Evolutionary conservation across 2,329 filamentous ascomycete species (phyloP).

Genomic region (Nectriaceae sp.): DNA sequence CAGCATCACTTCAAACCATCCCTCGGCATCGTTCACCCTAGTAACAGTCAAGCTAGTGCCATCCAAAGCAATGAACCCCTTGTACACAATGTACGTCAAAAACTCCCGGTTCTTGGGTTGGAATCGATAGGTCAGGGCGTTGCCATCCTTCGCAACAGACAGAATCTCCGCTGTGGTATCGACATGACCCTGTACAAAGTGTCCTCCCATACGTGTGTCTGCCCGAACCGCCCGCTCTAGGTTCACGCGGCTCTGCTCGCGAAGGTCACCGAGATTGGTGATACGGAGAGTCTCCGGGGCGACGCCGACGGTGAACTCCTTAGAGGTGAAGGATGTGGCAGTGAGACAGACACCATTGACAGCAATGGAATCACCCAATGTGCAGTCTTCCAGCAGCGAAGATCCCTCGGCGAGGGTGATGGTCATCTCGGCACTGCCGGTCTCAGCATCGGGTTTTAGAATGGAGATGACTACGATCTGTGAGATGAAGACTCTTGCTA

Average conservation of each 20-base stretch:
- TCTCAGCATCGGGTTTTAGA: slow-evolving; percentile 77
- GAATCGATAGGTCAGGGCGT: slow-evolving; percentile 86
- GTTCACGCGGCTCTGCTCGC: slow-evolving; percentile 72
- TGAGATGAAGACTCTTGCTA: slow-evolving; percentile 11
- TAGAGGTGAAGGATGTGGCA: slow-evolving; percentile 60
- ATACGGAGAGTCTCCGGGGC: slow-evolving; percentile 94
- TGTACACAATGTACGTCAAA: slow-evolving; percentile 88
- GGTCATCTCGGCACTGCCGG: slow-evolving; percentile 87
- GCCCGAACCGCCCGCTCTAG: slow-evolving; percentile 92
- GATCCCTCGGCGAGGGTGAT: slow-evolving; percentile 70
- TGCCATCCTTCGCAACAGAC: slow-evolving; percentile 77
- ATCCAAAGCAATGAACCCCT: slow-evolving; percentile 93
- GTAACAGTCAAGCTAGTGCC: slow-evolving; percentile 94
- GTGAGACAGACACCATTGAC: slow-evolving; percentile 97
- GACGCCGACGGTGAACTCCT: slow-evolving; percentile 84
- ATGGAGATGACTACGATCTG: slow-evolving; percentile 71
- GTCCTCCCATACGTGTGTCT: slow-evolving; percentile 93
- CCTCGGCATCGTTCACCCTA: slow-evolving; percentile 73
- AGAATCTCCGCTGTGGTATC: slow-evolving; percentile 82
- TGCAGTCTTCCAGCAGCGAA: slow-evolving; percentile 78
- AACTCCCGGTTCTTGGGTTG: slow-evolving; percentile 68
- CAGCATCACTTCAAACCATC: slow-evolving; percentile 96
- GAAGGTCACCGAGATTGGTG: slow-evolving; percentile 85
- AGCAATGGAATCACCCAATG: slow-evolving; percentile 90
- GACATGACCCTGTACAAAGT: slow-evolving; percentile 97